Base-by-base conservation (phyloP, 805 yeast genomes). In the Wickerhamiella dianesei region DNA sequence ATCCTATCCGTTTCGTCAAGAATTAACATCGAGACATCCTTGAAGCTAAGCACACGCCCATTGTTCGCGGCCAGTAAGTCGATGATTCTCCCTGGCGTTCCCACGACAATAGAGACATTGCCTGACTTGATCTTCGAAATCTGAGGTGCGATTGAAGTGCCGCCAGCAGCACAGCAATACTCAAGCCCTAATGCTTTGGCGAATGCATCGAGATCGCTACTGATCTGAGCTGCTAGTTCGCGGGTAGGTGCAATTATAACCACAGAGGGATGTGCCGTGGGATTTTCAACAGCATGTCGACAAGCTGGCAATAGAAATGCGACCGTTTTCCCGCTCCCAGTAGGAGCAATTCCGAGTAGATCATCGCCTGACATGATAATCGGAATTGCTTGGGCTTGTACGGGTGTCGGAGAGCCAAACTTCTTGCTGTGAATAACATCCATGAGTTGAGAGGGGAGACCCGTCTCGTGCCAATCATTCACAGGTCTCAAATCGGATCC, bases 321-420 rank as follows among this genome's bases (percentile, higher is more conserved):
- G 55, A 89, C 71, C 0, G 98, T 92, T 60, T 92, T 92, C 2
- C 98, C 98, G 0, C 96, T 84, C 0, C 98, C 98, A 0, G 98
- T 92, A 53, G 87, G 86, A 0, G 98, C 97, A 18, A 92, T 81
- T 4, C 96, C 96, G 42, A 92, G 81, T 5, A 89, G 76, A 64
- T 92, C 97, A 43, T 82, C 64, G 0, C 97, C 97, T 2, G 80
- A 70, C 94, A 89, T 83, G 18, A 87, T 77, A 0, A 87, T 82
- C 0, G 98, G 97, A 19, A 88, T 70, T 0, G 96, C 87, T 57
- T 87, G 96, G 0, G 87, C 72, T 62, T 92, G 98, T 46, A 92
- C 86, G 0, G 96, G 76, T 0, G 96, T 84, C 1, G 97, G 95
- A 2, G 64, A 59, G 0, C 63, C 67, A 59, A 76, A 88, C 5